Base-by-base conservation (phyloP, 1,284 basidiomycete genomes). In the Cryptococcus hybrid region DNA sequence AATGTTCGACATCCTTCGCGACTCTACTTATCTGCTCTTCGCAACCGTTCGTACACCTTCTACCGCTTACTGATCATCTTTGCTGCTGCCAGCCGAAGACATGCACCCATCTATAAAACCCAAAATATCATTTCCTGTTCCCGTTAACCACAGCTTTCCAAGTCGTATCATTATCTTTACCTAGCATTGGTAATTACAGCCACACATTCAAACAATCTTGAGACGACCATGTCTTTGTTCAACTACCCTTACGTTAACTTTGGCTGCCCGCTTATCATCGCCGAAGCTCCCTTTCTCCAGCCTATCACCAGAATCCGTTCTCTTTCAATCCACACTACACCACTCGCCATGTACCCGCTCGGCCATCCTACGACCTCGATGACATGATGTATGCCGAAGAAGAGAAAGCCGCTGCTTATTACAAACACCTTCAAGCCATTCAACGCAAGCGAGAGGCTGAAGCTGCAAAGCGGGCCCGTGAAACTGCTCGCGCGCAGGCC, bases 401-500 rank as follows among this genome's bases (percentile, higher is more conserved):
- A 18, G 35, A 12, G 15, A 37, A 36, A 13, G 74, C 74, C 53
- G 65, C 58, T 49, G 67, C 69, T 24, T 71, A 70, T 24, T 62
- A 70, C 30, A 70, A 70, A 30, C 71, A 76, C 59, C 70, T 76
- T 42, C 65, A 59, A 47, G 53, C 64, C 3, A 68, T 76, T 55
- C 73, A 68, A 56, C 66, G 67, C 38, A 65, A 71, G 18, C 63
- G 67, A 15, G 58, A 74, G 36, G 64, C 66, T 49, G 60, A 69
- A 47, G 66, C 64, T 47, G 57, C 59, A 39, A 61, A 62, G 7
- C 58, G 55, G n/a, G 56, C 62, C 18, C 67, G 67, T 50, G 59
- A 61, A 15, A 43, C 37, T 48, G 34, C 47, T 35, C 13, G 12
- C 12, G 49, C 50, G 7, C 38, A 43, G 44, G 54, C 57, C 37